Evolutionary conservation across 371 early-diverging fungal genomes (phyloP), one percentile per base, ranked within the genome.

Genomic region (Circinella umbellata): DNA sequence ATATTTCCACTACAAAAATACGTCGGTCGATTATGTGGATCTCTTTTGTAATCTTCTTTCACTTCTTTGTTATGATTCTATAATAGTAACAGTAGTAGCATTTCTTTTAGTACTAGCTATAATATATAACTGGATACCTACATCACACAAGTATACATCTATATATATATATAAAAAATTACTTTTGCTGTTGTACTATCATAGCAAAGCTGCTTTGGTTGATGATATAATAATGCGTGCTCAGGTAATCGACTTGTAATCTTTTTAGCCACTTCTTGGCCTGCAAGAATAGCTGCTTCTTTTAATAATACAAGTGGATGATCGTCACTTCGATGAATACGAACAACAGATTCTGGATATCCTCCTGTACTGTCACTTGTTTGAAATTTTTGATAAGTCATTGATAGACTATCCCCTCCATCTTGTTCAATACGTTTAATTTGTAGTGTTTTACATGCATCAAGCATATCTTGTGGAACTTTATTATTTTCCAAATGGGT

Each of bases 1-100:
- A 88, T 51, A 13, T 89, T 84, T 6, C 94, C 95, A 2, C 93
- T 90, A 77, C 92, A 92, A 68, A 92, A 91, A 69, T 93, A 95
- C 38, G 7, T 34, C 7, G 57, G n/a, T 34, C 57, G 11, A 7
- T 34, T 34, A 27, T 34, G 9, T 8, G 7, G 54, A 14, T 18
- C 8, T 54, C n/a, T 10, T 20, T 10, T 54, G 3, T 14, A 47
- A 11, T 47, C 47, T 47, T 47, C 47, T 11, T 47, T 47, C 47
- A 27, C 27, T 27, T 27, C 27, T 27, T 27, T 27, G 27, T 27
- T 27, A 27, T 27, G 2, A 27, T 27, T 27, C 27, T 27, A 27
- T 27, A 27, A 27, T 27, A 27, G 2, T 27, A 27, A 27, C 27
- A n/a, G 27, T 27, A 27, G 27, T 27, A 27, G 27, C 2, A 27